These are phyloP conservation scores for Sphaerostilbella broomeana DNA, from an alignment of 2,329 filamentous ascomycete species.

Conservation along the genomic window DNA sequence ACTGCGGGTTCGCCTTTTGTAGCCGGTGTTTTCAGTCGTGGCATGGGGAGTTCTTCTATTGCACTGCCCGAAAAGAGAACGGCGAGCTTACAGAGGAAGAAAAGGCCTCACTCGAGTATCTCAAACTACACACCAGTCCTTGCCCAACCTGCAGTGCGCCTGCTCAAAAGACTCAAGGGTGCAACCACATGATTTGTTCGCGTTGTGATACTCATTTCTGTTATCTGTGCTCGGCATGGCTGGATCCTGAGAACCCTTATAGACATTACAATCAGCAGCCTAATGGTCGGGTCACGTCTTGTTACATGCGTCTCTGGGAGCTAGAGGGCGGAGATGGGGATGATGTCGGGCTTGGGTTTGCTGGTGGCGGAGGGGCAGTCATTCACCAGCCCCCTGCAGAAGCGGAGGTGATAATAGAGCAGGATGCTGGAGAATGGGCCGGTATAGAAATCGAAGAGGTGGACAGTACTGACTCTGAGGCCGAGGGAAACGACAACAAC, in stretches of 20 bases:
- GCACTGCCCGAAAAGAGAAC: constrained; percentile 57
- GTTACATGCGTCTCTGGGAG: constrained; percentile 87
- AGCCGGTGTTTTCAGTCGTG: constrained; percentile 63
- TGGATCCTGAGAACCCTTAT: constrained; percentile 76
- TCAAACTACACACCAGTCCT: constrained; percentile 72
- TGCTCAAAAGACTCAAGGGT: constrained; percentile 85
- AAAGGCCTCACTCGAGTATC: constrained; percentile 77
- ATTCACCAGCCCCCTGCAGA: background rate
- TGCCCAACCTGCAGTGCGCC: constrained; percentile 84
- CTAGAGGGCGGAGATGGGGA: constrained; percentile 71
- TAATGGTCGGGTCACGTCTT: constrained; percentile 49
- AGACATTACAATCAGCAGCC: constrained; percentile 72
- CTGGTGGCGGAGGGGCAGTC: constrained; percentile 28
- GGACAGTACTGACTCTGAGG: constrained; percentile 6
- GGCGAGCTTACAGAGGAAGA: constrained; percentile 77
- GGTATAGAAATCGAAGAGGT: constrained; percentile 15
- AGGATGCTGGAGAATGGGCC: constrained; percentile 7
- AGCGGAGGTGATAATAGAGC: constrained; percentile 1
- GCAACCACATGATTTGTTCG: constrained; percentile 95
- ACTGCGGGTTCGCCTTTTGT: constrained; percentile 88
- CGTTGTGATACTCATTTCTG: constrained; percentile 90
- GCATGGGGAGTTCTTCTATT: constrained; percentile 80
- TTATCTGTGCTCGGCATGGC: constrained; percentile 86
- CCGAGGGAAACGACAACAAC: constrained; percentile 29
- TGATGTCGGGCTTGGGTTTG: constrained; percentile 41